Conservation (phyloP, 768 basidiomycete genomes). For the Lactarius sp. region DNA sequence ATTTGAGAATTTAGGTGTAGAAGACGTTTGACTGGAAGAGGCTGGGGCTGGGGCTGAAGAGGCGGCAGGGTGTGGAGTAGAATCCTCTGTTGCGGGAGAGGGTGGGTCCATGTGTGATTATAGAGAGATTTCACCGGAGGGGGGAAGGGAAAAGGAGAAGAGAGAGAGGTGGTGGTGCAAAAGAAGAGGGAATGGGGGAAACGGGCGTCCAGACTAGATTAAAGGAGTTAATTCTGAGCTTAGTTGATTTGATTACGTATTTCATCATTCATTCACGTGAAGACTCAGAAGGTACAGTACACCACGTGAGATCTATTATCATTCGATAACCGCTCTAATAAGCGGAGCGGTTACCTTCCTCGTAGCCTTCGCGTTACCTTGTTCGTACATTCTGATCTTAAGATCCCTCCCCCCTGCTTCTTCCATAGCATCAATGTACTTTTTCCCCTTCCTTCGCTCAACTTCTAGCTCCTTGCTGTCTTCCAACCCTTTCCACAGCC, state of each 20-base stretch:
- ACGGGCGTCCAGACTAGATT: background rate
- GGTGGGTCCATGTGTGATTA: slow-evolving; percentile 9
- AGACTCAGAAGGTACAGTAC: too few species aligned
- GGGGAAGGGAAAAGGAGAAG: background rate
- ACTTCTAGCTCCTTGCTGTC: slow-evolving; percentile 46
- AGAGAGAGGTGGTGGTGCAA: background rate
- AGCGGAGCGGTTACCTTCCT: slow-evolving; percentile 24
- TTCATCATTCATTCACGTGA: background rate
- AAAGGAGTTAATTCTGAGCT: slow-evolving; percentile 1
- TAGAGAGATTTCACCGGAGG: background rate
- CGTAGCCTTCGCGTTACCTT: slow-evolving; percentile 18
- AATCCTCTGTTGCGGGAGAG: slow-evolving; percentile 4
- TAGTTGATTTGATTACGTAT: slow-evolving; percentile 5
- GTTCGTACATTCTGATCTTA: slow-evolving; percentile 16
- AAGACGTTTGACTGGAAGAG: slow-evolving; percentile 7
- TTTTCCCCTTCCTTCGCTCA: slow-evolving; percentile 37
- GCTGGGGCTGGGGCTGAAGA: background rate
- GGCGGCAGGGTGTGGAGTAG: background rate
- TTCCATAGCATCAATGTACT: slow-evolving; percentile 28
- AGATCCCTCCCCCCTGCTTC: slow-evolving; percentile 29
- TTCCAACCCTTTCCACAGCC: slow-evolving; percentile 58
- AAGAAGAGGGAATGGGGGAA: slow-evolving; percentile 1
- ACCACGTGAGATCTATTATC: too few species aligned
- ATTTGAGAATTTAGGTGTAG: slow-evolving; percentile 30
- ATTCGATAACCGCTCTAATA: slow-evolving; percentile 7